Base-by-base conservation (phyloP, 176 grass and related monocot species). In the Aegilops umbellulata region DNA sequence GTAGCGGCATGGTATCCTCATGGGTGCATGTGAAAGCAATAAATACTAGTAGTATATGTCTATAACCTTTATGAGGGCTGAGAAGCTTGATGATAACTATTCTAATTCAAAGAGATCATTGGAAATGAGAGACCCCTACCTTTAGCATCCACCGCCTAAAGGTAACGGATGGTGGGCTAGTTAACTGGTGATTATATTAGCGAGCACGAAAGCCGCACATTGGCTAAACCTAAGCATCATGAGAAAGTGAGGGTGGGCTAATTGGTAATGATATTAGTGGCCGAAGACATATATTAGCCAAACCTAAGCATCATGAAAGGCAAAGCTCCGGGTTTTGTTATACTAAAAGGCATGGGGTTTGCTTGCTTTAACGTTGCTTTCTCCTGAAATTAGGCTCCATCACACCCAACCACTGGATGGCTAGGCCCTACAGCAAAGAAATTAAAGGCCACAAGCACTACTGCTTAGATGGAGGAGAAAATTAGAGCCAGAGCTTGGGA, bases 1-100 rank as follows among this genome's bases (percentile, higher is more conserved):
- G 15, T 64, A 27, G n/a, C 8, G 64, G 65, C 66, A 69, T 32
- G 35, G 69, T 80, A 44, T 89, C 77, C 77, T 85, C 76, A 66
- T 85, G 30, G 46, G 85, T 89, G 82, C 88, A 85, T 87, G 75
- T 71, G 34, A 90, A 90, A 90, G 68, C 55, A 87, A 85, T 82
- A 57, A 47, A 38, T 62, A 72, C 16, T 75, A 63, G 55, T 53
- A 19, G 5, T 2, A 14, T 34, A 77, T 46, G 19, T 27, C 16
- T 26, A 17, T 46, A 65, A 2, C n/a, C 49, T 91, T 88, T 81
- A 77, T 49, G 62, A 53, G 77, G 79, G 68, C 36, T 57, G 81
- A 69, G 25, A 75, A 32, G 66, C 46, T 75, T 75, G 42, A 69
- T 82, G 32, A 71, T 69, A 32, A 32, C 4, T 32, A 32, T 32